A percentile compares a stretch with the other conserved stretches of the same genome.
Evolutionary conservation across 805 yeast species (phyloP).

Genomic region (Yueomyces sp.): DNA sequence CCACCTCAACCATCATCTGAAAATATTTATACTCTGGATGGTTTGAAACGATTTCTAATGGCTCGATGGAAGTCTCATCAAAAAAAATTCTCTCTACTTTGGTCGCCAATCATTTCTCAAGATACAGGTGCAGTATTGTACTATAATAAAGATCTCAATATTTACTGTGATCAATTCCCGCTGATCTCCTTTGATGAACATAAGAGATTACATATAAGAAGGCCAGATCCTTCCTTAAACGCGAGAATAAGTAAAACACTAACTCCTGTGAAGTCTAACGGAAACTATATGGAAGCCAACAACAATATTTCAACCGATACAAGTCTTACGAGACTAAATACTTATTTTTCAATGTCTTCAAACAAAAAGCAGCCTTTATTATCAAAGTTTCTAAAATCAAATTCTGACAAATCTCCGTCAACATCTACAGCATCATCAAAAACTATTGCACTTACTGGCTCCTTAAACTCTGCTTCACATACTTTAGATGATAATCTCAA

Average conservation of each 20-base stretch:
- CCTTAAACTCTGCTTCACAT: neutral
- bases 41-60: neutral
- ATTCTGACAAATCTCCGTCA: neutral
- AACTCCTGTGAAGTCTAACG: too few relatives aligned
- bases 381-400: neutral
- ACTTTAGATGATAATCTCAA: neutral
- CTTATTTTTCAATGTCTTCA: neutral
- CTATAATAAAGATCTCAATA: conserved; percentile 46
- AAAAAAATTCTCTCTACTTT: neutral
- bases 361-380: neutral
- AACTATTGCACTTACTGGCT: neutral
- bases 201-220: too few relatives aligned
- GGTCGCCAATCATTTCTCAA: neutral
- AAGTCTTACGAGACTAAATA: too few relatives aligned
- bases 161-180: conserved; percentile 49
- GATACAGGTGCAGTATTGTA: conserved; percentile 39
- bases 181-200: conserved; percentile 28
- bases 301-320: too few relatives aligned
- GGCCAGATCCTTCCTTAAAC: too few relatives aligned
- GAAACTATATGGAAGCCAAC: too few relatives aligned
- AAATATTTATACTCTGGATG: neutral
- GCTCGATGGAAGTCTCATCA: too few relatives aligned
- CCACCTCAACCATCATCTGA: neutral
- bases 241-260: too few relatives aligned
- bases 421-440: neutral